Base-by-base conservation (phyloP, 2,329 filamentous ascomycete species). In the Aspergillus pseudoterreus region DNA sequence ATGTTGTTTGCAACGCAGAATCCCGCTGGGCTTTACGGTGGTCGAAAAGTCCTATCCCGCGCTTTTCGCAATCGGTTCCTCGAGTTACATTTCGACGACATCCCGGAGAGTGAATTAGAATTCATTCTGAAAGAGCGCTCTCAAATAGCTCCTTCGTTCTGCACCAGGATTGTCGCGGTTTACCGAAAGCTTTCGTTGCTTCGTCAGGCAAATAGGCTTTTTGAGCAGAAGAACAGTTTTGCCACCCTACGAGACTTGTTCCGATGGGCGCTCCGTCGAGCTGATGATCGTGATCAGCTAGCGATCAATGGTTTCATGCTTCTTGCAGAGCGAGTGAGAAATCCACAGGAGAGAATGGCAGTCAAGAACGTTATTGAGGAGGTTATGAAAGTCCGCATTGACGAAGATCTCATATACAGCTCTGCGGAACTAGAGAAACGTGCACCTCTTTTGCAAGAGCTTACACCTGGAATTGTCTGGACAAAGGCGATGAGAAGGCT, bases 1-100 rank as follows among this genome's bases (percentile, higher is more conserved):
- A 96, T 97, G 83, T 82, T 99, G 0, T 99, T 99, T 64, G 94
- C 94, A 1, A 99, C 94, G 0, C 94, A 99, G 66, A 99, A 99
- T 60, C 94, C 94, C 0, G 88, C 95, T 19, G 94, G 94, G 33
- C 75, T 99, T 1, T 99, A 99, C 63, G 95, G 95, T 52, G 94
- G 94, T 14, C 83, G 94, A 61, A 99, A 99, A 67, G 85, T 90
- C 0, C 78, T 99, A 6, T 97, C 94, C 1, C 83, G 95, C 39
- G 94, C 94, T 1, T 99, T 99, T 72, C 85, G 95, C 49, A 99
- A 99, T 69, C 84, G 94, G 63, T 99, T 99, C 63, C 80, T 99
- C 3, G 94, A 99, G 71, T 77, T 99, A 4, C 94, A 99, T 70
- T 97, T 96, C 63, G 94, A 97, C 61, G 95, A 99, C 64, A 99